Evolutionary conservation across 805 yeast genomes (phyloP).

Genomic region (Candida montana): DNA sequence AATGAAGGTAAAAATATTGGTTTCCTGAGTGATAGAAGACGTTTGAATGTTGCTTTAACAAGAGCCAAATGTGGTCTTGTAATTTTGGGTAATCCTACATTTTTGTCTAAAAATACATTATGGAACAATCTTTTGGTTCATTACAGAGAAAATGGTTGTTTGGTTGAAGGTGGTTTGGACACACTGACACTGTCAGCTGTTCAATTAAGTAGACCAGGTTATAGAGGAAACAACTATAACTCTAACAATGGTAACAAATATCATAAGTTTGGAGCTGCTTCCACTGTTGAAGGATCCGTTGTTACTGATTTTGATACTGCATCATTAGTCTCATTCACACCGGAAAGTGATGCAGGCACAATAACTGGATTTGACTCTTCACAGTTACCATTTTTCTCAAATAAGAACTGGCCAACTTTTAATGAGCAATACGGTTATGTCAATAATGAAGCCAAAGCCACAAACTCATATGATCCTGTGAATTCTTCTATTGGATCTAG

Average conservation of each 20-base stretch:
- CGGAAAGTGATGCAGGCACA: conserved; percentile 21
- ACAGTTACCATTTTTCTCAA: conserved; percentile 18
- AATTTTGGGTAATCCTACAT: conserved; percentile 78
- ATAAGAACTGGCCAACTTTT: conserved; percentile 23
- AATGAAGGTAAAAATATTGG: conserved; percentile 73
- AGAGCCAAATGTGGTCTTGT: conserved; percentile 81
- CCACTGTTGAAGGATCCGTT: conserved; percentile 17
- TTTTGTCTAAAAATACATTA: conserved; percentile 60
- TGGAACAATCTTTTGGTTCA: conserved; percentile 79
- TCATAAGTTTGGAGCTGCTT: conserved; percentile 8
- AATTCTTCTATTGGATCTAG: conserved; percentile 27
- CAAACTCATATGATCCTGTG: conserved; percentile 15
- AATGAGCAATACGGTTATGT: conserved; percentile 14
- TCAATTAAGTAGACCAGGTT: conserved; percentile 35
- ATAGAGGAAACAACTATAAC: conserved; percentile 4
- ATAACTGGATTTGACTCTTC: conserved; percentile 8
- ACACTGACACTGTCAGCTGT: conserved; percentile 69
- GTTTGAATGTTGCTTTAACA: conserved; percentile 85
- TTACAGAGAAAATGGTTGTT: conserved; percentile 77
- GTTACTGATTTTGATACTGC: conserved; percentile 32
- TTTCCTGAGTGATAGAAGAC: conserved; percentile 76
- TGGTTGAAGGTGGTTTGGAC: conserved; percentile 86
- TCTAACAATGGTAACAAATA: conserved; percentile 9
- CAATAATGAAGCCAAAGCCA: conserved; percentile 4
- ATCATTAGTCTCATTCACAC: conserved; percentile 33